phyloP scores from a whole-genome alignment of 2,329 filamentous ascomycete genomes.

The Orbilia quercus region DNA sequence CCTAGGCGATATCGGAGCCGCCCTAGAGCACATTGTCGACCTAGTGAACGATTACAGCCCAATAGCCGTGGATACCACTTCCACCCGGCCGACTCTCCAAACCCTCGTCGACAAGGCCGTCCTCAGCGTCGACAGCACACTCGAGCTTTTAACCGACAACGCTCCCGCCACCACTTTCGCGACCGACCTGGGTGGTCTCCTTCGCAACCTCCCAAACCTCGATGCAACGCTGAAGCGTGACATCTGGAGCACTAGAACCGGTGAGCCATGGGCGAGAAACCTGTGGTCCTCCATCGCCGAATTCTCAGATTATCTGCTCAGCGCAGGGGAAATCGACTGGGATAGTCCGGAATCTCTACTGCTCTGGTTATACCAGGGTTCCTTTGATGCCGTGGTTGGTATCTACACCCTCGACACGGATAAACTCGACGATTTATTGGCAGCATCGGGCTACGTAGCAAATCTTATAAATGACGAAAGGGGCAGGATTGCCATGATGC shows the following conservation, averaged over 20 bases:
- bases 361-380: slow-evolving; percentile 13
- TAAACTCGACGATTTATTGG: neutral
- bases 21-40: neutral
- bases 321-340: neutral
- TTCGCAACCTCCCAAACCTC: neutral
- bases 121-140: neutral
- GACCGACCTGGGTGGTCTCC: neutral
- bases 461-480: neutral
- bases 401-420: slow-evolving; percentile 16
- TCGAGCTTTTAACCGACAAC: neutral
- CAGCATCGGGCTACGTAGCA: neutral
- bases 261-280: slow-evolving; percentile 20
- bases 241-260: slow-evolving; percentile 8
- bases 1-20: neutral
- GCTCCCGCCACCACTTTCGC: neutral
- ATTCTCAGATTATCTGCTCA: neutral
- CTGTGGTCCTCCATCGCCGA: slow-evolving; percentile 22
- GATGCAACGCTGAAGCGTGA: slow-evolving; percentile 6
- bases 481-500: neutral
- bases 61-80: neutral
- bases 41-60: slow-evolving; percentile 5
- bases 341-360: neutral
- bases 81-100: neutral
- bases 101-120: neutral
- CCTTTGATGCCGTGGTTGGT: slow-evolving; percentile 20